Base-by-base conservation (phyloP, 2,329 filamentous ascomycete species). In the Anisogramma anomala region DNA sequence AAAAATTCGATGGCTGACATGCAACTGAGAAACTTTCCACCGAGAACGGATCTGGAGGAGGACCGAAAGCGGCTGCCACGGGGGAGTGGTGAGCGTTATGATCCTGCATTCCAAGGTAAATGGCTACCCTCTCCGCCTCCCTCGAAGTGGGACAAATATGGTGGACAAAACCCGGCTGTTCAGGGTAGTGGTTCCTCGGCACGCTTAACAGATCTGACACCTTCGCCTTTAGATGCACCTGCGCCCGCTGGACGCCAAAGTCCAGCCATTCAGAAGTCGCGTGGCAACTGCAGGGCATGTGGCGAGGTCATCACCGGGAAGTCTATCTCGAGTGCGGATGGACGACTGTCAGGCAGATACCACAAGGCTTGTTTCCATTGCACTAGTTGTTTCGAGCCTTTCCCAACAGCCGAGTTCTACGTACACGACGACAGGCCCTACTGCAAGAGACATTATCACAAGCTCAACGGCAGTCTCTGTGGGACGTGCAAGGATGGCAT, bases 331-430 rank as follows among this genome's bases (percentile, higher is more conserved):
- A 94, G 87, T 11, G 87, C 87, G 1, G 91, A 95, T 53, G 91
- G 91, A 13, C 80, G 88, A 18, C 68, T 98, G 18, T 94, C 85
- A 0, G 91, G 91, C 8, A 81, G 87, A 48, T 98, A 94, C 60
- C 91, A 98, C 68, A 94, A 93, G 59, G 74, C 82, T 4, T 98
- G 89, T 59, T 96, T 98, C 57, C 84, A 89, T 9, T 98, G 91
- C 69, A 75, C 77, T 4, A 87, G 82, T 1, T 98, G 91, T 65
- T 68, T 69, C 9, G 72, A 79, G 40, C 81, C 87, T 1, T 98
- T 96, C 56, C 69, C 79, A 15, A 94, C 87, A 0, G 75, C 85
- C 1, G 87, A 91, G 45, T 96, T 96, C 53, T 98, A 98, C 58
- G 88, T 98, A 9, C 74, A 87, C 45, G 65, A 82, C 49, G 86